phyloP scores from a whole-genome alignment of 2,329 filamentous ascomycete genomes.

The Nannizziopsis barbatae region DNA sequence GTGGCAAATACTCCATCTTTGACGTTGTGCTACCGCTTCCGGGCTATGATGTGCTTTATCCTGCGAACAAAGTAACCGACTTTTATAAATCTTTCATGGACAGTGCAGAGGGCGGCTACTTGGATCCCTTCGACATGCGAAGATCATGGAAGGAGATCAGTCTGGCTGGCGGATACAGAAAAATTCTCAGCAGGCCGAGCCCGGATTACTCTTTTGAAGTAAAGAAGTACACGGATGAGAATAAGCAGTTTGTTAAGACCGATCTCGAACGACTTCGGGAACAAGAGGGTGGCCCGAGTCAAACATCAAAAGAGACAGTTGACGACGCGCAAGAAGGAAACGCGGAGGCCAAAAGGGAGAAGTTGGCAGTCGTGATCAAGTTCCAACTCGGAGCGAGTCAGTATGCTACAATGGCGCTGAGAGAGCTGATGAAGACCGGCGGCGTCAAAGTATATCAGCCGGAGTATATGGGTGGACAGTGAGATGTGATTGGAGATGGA shows the following conservation, averaged over 20 bases:
- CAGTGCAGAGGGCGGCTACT: constrained; percentile 59
- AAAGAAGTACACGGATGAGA: constrained; percentile 51
- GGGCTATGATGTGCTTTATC: constrained; percentile 81
- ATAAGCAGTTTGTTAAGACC: constrained; percentile 79
- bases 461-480: constrained; percentile 34
- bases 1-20: constrained; percentile 66
- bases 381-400: constrained; percentile 68
- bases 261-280: constrained; percentile 61
- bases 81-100: constrained; percentile 84
- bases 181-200: constrained; percentile 62
- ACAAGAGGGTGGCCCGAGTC: constrained; percentile 17
- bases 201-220: constrained; percentile 55
- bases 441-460: constrained; percentile 52
- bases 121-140: constrained; percentile 81
- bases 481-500: neutral
- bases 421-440: constrained; percentile 62
- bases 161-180: constrained; percentile 78
- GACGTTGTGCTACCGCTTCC: constrained; percentile 89
- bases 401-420: constrained; percentile 73
- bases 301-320: constrained; percentile 6
- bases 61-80: constrained; percentile 66
- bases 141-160: constrained; percentile 77
- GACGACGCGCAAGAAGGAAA: constrained; percentile 3
- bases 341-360: constrained; percentile 26
- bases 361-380: constrained; percentile 59